phyloP scores from a whole-genome alignment of 225 moss, liverwort and hornwort genomes.

The Bryoerythrophyllum caledonicum region DNA sequence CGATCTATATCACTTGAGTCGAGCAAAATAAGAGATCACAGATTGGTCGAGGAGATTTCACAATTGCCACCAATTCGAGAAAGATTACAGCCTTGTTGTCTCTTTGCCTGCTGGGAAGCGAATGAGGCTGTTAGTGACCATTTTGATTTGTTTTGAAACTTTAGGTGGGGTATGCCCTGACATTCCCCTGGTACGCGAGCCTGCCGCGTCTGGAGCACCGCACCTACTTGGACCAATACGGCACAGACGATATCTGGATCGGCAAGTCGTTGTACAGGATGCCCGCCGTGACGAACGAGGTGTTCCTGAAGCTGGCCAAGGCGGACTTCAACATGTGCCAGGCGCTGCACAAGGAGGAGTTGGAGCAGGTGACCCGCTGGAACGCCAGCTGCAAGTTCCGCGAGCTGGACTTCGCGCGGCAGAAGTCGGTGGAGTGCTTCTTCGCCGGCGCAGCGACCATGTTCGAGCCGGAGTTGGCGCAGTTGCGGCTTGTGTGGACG shows the following conservation, averaged over 20 bases:
- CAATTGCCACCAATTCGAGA: too few species aligned
- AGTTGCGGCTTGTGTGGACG: constrained; percentile 49
- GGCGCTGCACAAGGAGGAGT: constrained; percentile 49
- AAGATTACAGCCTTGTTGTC: too few species aligned
- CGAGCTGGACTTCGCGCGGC: constrained; percentile 49
- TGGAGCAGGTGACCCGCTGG: constrained; percentile 58
- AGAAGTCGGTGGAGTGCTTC: constrained; percentile 46
- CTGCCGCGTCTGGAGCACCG: constrained; percentile 56
- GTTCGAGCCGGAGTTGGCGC: constrained; percentile 52
- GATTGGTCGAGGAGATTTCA: too few species aligned
- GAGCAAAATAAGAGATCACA: too few species aligned
- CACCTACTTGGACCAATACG: constrained; percentile 49
- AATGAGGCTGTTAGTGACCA: too few species aligned
- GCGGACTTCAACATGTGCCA: constrained; percentile 69
- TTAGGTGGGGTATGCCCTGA: constrained; percentile 47
- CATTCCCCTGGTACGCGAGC: constrained; percentile 46
- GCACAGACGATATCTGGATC: constrained; percentile 54
- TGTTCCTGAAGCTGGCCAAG: constrained; percentile 55
- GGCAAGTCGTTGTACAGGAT: constrained; percentile 57
- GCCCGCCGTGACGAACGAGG: constrained; percentile 50
- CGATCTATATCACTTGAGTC: too few species aligned
- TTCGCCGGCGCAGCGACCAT: constrained; percentile 48
- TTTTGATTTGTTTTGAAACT: too few species aligned
- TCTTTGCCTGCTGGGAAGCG: too few species aligned
- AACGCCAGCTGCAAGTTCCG: constrained; percentile 47